phyloP scores from a whole-genome alignment of 2,329 filamentous ascomycete species.

The Colletotrichum musae region DNA sequence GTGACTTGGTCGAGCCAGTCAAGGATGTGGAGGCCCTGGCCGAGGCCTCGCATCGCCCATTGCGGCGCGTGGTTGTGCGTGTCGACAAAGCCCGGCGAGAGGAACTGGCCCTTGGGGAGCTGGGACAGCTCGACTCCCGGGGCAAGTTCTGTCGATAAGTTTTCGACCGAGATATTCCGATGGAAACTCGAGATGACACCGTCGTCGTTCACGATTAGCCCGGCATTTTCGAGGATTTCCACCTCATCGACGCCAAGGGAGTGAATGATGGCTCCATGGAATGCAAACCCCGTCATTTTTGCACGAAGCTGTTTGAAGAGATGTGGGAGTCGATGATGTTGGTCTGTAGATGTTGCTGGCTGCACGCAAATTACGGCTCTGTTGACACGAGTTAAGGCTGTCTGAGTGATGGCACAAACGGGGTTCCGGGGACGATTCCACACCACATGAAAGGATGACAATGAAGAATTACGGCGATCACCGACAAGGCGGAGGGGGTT shows the following conservation, averaged over 20 bases:
- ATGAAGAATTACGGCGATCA: background rate
- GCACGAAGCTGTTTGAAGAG: background rate
- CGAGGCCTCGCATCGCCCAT: conserved; percentile 64
- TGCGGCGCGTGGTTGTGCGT: conserved; percentile 79
- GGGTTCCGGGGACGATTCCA: background rate
- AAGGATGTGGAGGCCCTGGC: conserved; percentile 67
- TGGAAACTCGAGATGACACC: conserved; percentile 47
- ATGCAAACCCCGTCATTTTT: conserved; percentile 43
- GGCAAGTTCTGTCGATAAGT: conserved; percentile 16
- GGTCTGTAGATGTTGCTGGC: background rate
- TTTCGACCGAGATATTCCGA: conserved; percentile 17
- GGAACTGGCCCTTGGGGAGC: conserved; percentile 62
- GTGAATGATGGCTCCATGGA: conserved; percentile 60
- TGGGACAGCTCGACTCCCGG: conserved; percentile 44
- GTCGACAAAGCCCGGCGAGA: conserved; percentile 74
- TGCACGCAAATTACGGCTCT: background rate
- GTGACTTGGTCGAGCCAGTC: conserved; percentile 77
- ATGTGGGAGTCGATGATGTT: no score
- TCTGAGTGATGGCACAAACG: background rate
- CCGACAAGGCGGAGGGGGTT: conserved; percentile 6
- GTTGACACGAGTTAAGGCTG: background rate
- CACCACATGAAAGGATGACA: conserved; percentile 3
- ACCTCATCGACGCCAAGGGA: conserved; percentile 51
- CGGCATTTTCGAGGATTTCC: conserved; percentile 55
- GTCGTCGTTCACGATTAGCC: conserved; percentile 49